A percentile compares a stretch with the other conserved stretches of the same genome.
Conservation (phyloP, 805 yeast species). For the Myxozyma nipponensis region DNA sequence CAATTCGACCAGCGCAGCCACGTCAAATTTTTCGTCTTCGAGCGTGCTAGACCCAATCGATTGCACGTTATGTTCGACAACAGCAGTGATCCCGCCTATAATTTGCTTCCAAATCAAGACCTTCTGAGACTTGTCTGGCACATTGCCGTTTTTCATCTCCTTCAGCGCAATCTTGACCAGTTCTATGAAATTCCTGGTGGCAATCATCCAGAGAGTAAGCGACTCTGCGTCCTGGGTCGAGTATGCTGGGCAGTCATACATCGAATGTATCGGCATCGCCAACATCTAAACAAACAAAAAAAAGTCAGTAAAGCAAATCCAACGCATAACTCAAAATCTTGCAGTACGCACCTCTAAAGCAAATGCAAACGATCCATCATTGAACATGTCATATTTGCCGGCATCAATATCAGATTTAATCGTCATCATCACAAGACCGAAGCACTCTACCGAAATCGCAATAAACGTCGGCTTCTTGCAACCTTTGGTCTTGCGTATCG, state of each 20-base stretch:
- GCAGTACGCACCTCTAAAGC: conserved; percentile 14
- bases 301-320: not conserved
- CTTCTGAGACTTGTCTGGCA: not conserved
- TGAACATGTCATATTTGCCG: conserved; percentile 7
- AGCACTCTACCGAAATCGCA: conserved; percentile 18
- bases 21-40: conserved; percentile 46
- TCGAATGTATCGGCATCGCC: conserved; percentile 23
- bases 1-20: conserved; percentile 44
- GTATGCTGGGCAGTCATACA: conserved; percentile 20
- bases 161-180: conserved; percentile 31
- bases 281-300: conserved; percentile 12
- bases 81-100: conserved; percentile 33
- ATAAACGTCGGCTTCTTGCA: conserved; percentile 23
- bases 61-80: conserved; percentile 17
- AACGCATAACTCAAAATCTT: not conserved
- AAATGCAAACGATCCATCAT: conserved; percentile 28
- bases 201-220: conserved; percentile 26
- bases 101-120: conserved; percentile 35
- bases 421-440: conserved; percentile 10
- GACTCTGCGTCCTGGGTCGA: not conserved
- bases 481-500: conserved; percentile 9
- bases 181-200: conserved; percentile 18
- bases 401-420: not conserved
- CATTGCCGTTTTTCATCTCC: conserved; percentile 35
- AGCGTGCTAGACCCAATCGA: conserved; percentile 40